A percentile compares a stretch with the other conserved stretches of the same genome.
These are phyloP conservation scores for Tetrahymena elliotti DNA, from an alignment of 73 alveolate species.

Conservation along the genomic window DNA sequence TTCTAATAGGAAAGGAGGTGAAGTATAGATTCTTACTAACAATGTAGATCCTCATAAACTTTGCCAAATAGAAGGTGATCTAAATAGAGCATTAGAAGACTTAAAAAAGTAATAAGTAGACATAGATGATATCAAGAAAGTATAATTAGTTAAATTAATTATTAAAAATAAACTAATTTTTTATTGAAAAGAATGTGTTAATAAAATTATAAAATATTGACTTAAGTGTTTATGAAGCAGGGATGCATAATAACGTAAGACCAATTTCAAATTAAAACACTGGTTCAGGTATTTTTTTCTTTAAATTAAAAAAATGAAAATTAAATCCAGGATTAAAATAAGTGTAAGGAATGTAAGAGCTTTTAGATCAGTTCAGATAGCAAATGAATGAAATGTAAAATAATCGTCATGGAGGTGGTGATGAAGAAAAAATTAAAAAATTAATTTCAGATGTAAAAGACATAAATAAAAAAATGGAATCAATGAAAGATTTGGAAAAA, in stretches of 20 bases:
- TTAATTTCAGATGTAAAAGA: neutral
- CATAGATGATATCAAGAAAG: neutral
- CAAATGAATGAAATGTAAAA: neutral
- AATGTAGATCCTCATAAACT: neutral
- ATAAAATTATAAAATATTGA: neutral
- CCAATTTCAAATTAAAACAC: neutral
- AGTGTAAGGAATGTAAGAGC: neutral
- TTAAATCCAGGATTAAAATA: neutral
- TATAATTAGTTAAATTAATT: neutral
- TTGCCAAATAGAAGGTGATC: neutral
- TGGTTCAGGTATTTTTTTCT: neutral
- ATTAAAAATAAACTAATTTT: neutral
- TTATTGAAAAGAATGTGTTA: neutral
- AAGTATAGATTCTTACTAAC: neutral
- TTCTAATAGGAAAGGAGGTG: neutral
- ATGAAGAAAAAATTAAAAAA: neutral
- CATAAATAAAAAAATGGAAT: neutral
- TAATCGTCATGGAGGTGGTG: neutral
- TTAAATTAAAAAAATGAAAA: too few relatives aligned
- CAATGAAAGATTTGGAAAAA: neutral
- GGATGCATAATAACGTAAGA: neutral
- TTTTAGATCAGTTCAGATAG: neutral
- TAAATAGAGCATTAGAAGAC: neutral
- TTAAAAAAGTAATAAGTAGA: neutral
- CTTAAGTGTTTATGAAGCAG: neutral